These are phyloP conservation scores for Magnolia changhungtana DNA, from an alignment of 164 flowering plant species.

Conservation along the genomic window DNA sequence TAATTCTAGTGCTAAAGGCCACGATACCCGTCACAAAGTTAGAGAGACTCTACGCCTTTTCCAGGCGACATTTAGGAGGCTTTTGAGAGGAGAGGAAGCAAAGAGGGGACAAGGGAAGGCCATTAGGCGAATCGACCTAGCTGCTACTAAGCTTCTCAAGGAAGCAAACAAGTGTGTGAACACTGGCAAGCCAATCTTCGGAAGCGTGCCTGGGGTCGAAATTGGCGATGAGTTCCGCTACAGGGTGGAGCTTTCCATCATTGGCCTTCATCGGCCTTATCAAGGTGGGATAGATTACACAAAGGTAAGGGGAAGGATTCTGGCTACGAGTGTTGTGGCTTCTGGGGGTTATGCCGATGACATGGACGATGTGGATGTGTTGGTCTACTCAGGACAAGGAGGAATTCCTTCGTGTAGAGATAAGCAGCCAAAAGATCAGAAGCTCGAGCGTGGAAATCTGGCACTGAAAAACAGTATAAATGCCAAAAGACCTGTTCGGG, in stretches of 20 bases:
- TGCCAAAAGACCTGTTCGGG: conserved; percentile 59
- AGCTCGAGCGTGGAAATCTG: conserved; percentile 75
- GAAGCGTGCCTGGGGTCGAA: conserved; percentile 83
- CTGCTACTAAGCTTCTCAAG: conserved; percentile 45
- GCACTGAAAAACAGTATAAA: conserved; percentile 58
- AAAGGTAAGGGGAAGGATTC: conserved; percentile 24
- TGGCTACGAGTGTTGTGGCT: conserved; percentile 76
- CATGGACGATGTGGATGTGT: conserved; percentile 38
- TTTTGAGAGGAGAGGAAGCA: conserved; percentile 67
- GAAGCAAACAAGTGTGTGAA: conserved; percentile 45
- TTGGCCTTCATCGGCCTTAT: conserved; percentile 72
- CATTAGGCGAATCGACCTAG: conserved; percentile 42
- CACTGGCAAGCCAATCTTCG: conserved; percentile 46
- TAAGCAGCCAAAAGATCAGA: conserved; percentile 63
- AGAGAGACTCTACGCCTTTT: conserved; percentile 72
- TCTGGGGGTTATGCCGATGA: conserved; percentile 77
- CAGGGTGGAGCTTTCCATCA: conserved; percentile 69
- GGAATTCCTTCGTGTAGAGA: conserved; percentile 40
- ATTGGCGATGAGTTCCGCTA: conserved; percentile 90
- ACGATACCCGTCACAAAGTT: conserved; percentile 46
- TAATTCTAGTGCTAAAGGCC: conserved; percentile 14
- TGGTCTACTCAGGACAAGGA: conserved; percentile 70
- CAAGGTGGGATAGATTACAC: conserved; percentile 78
- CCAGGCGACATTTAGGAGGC: conserved; percentile 55
- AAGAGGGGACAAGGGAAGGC: conserved; percentile 18